A percentile compares a stretch with the other conserved stretches of the same genome.
These are phyloP conservation scores for Leccinum disarticulatum DNA, from an alignment of 768 basidiomycete species.

Conservation along the genomic window DNA sequence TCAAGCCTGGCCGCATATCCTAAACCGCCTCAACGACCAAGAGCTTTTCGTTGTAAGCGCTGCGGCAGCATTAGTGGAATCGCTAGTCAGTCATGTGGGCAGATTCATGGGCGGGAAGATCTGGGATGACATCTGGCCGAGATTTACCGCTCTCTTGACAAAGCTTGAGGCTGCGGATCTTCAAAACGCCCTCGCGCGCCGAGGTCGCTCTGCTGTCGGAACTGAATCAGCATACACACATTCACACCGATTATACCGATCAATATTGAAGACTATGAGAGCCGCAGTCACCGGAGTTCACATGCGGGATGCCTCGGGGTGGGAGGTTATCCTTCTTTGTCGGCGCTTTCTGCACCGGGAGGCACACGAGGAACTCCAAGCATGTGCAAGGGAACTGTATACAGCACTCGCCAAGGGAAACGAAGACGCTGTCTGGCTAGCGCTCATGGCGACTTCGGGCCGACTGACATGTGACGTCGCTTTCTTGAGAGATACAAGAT, in stretches of 20 bases:
- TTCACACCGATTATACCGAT: constrained; percentile 77
- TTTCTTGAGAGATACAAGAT: constrained; percentile 56
- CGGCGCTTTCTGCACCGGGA: constrained; percentile 70
- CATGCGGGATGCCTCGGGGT: constrained; percentile 66
- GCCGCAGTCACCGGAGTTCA: constrained; percentile 66
- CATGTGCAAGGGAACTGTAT: constrained; percentile 65
- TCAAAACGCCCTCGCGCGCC: constrained; percentile 62
- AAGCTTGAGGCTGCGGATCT: constrained; percentile 63
- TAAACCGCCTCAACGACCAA: constrained; percentile 74
- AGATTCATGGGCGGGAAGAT: constrained; percentile 83
- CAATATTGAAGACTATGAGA: constrained; percentile 72
- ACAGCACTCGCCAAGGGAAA: constrained; percentile 57
- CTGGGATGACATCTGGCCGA: constrained; percentile 94
- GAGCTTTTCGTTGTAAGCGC: constrained; percentile 81
- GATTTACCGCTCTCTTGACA: constrained; percentile 60
- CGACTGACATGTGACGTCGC: constrained; percentile 39
- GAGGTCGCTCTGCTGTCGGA: constrained; percentile 50
- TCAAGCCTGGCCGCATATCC: constrained; percentile 89
- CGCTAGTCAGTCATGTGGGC: constrained; percentile 68
- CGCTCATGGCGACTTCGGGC: constrained; percentile 55
- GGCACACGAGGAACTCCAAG: constrained; percentile 75
- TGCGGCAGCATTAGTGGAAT: constrained; percentile 71
- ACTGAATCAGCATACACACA: constrained; percentile 75
- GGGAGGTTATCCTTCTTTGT: constrained; percentile 79
- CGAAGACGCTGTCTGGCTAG: constrained; percentile 84